Evolutionary conservation across 768 basidiomycete genomes (phyloP).

Genomic region (Pleurotus cornucopiae): DNA sequence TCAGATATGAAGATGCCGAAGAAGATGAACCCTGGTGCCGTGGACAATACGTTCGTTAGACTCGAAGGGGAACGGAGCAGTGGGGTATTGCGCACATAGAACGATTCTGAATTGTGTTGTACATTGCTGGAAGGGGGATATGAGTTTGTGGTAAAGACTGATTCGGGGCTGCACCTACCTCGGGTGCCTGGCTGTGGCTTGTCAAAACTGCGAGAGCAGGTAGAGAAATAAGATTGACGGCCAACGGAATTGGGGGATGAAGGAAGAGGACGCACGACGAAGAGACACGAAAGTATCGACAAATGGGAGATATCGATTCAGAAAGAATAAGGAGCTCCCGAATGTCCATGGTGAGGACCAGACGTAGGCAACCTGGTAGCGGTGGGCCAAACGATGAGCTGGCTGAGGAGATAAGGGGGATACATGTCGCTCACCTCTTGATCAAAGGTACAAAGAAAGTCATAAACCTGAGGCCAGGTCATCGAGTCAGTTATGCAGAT

Average conservation of each 20-base stretch:
- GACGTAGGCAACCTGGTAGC: constrained; percentile 17
- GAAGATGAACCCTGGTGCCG: constrained; percentile 25
- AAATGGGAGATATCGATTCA: constrained; percentile 29
- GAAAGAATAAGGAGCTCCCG: constrained; percentile 20
- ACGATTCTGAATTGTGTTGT: constrained; percentile 22
- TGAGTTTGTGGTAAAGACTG: too few relatives aligned
- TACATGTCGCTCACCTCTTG: constrained; percentile 16
- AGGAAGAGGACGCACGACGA: constrained; percentile 5
- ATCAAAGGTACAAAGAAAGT: constrained; percentile 21
- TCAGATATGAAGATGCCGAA: constrained; percentile 33
- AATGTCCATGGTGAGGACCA: constrained; percentile 19
- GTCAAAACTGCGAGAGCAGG: not conserved
- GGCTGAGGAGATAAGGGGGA: not conserved
- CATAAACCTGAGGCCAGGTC: constrained; percentile 15
- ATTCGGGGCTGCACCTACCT: not conserved
- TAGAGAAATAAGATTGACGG: not conserved
- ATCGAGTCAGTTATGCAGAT: not conserved
- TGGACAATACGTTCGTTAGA: too few relatives aligned
- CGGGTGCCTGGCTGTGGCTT: not conserved
- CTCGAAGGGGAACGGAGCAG: too few relatives aligned
- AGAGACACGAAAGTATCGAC: constrained; percentile 24
- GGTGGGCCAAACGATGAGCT: not conserved
- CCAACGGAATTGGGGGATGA: not conserved
- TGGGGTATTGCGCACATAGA: constrained; percentile 20
- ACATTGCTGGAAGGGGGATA: constrained; percentile 16